A percentile compares a stretch with the other conserved stretches of the same genome.
Conservation (phyloP, 306 rosid genomes). For the barrel medic (Medicago truncatula) region MtrunA17r5.0-ANR NC_053044.1:49286501-49287000, state of each 20-base stretch:
- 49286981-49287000: conserved; percentile 1
- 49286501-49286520: conserved; percentile 80
- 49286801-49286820: conserved; percentile 86
- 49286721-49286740: conserved; percentile 71
- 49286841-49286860: conserved; percentile 24
- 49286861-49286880: conserved; percentile 26
- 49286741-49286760: conserved; percentile 76
- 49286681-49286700: conserved; percentile 86
- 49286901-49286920: conserved; percentile 22
- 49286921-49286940: neutral
- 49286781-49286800: conserved; percentile 84
- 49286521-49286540: conserved; percentile 79
- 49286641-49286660: conserved; percentile 86
- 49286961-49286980: conserved; percentile 12
- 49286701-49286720: conserved; percentile 85
- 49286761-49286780: conserved; percentile 84
- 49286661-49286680: conserved; percentile 87
- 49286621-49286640: conserved; percentile 91
- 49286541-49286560: conserved; percentile 95
- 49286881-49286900: conserved; percentile 34
- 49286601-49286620: conserved; percentile 78
- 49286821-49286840: conserved; percentile 80
- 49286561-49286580: conserved; percentile 78
- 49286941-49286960: conserved; percentile 22
- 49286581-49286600: conserved; percentile 78